Evolutionary conservation across 768 basidiomycete species (phyloP).

Genomic region (Cystobasidium tubakii): DNA sequence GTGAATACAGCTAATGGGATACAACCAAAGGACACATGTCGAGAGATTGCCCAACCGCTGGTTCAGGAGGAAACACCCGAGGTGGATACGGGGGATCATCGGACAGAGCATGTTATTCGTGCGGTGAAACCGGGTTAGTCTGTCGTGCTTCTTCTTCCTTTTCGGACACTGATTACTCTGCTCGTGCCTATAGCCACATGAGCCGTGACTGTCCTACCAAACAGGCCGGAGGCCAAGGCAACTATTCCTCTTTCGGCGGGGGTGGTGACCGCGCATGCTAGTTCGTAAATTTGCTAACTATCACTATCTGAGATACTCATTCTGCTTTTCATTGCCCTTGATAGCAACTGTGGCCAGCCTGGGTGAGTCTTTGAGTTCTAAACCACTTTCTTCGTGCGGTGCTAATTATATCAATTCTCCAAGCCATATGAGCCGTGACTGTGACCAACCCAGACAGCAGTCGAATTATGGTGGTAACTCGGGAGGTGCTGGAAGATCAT

Average conservation of each 20-base stretch:
- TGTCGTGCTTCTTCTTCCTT: background rate
- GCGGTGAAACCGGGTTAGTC: constrained; percentile 9
- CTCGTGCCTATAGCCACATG: background rate
- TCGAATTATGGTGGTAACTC: background rate
- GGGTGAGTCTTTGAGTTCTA: background rate
- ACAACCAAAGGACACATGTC: constrained; percentile 23
- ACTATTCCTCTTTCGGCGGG: background rate
- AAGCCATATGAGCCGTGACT: constrained; percentile 17
- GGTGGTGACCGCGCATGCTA: constrained; percentile 9
- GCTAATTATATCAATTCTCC: too few species aligned
- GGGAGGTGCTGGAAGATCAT: background rate
- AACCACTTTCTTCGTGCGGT: too few species aligned
- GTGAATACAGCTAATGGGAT: too few species aligned
- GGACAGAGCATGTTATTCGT: constrained; percentile 1
- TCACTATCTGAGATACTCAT: too few species aligned
- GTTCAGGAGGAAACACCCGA: background rate
- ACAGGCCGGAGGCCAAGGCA: constrained; percentile 2
- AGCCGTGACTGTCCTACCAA: constrained; percentile 38
- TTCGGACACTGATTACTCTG: background rate
- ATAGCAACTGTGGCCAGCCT: constrained; percentile 7
- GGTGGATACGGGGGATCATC: constrained; percentile 2
- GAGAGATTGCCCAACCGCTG: constrained; percentile 21
- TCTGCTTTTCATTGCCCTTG: too few species aligned
- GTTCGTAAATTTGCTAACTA: too few species aligned
- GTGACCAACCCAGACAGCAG: constrained; percentile 3